phyloP scores from a whole-genome alignment of 805 yeast species.

The Myxozyma udenii region DNA sequence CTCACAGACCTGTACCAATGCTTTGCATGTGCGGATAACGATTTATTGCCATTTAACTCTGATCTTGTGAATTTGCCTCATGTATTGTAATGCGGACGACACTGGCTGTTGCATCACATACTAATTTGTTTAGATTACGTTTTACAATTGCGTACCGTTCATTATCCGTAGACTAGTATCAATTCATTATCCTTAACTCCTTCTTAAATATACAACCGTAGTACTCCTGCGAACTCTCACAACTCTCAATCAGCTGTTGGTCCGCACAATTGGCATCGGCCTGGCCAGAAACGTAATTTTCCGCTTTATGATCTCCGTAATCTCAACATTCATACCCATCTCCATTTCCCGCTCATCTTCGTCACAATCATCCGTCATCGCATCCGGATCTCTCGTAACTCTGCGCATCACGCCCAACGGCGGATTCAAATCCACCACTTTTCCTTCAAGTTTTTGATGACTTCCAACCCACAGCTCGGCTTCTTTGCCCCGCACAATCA shows the following conservation, averaged over 20 bases:
- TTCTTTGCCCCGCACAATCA: conserved; percentile 15
- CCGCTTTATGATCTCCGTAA: conserved; percentile 21
- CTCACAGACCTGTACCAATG: conserved; percentile 34
- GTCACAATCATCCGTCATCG: neutral
- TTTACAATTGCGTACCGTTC: no score
- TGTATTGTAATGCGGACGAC: neutral
- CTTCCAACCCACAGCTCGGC: conserved; percentile 29
- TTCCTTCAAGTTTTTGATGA: conserved; percentile 30
- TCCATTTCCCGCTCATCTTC: neutral
- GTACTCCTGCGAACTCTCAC: no score
- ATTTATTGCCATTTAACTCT: conserved; percentile 18
- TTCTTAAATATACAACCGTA: no score
- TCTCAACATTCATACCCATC: conserved; percentile 14
- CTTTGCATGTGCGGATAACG: conserved; percentile 26
- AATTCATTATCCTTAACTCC: no score
- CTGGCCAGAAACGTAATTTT: conserved; percentile 26
- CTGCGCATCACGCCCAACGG: conserved; percentile 28
- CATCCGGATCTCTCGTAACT: neutral
- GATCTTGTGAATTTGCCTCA: neutral
- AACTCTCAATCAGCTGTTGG: no score
- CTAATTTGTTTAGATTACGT: no score
- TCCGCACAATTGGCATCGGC: conserved; percentile 28
- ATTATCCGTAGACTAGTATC: no score
- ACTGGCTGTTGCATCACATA: neutral
- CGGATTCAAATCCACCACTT: conserved; percentile 21